Evolutionary conservation across 2,329 filamentous ascomycete genomes (phyloP).

Genomic region (Graphilbum ipis-grandicollis): DNA sequence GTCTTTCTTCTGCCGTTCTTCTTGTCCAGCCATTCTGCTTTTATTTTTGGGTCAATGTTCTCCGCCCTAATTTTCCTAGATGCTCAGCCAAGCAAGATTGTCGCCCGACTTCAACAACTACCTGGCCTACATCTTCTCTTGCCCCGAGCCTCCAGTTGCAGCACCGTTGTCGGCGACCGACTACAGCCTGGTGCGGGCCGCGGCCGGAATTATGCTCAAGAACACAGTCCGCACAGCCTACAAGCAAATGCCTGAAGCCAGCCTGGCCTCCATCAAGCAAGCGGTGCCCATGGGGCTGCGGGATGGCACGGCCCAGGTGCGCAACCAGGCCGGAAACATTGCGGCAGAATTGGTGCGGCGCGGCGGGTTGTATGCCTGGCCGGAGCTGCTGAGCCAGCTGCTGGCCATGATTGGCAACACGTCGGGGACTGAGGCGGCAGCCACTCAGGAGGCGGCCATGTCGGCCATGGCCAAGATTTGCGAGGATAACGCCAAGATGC

Average conservation of each 20-base stretch:
- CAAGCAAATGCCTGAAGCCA: conserved; percentile 56
- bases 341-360: conserved; percentile 80
- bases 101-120: conserved; percentile 97
- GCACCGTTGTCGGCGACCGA: conserved; percentile 41
- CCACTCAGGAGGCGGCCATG: conserved; percentile 86
- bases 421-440: conserved; percentile 45
- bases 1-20: background rate
- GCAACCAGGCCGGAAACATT: conserved; percentile 79
- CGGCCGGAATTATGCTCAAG: conserved; percentile 88
- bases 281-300: conserved; percentile 64
- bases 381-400: conserved; percentile 72
- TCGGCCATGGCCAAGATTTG: conserved; percentile 86
- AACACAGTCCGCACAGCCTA: conserved; percentile 70
- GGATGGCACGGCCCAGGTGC: conserved; percentile 66
- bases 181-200: conserved; percentile 64
- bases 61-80: no score
- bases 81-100: conserved; percentile 76
- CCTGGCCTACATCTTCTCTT: conserved; percentile 77
- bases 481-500: conserved; percentile 77
- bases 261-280: conserved; percentile 61
- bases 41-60: no score
- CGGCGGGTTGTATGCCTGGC: conserved; percentile 79
- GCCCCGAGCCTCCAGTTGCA: conserved; percentile 40
- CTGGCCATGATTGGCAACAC: conserved; percentile 61
- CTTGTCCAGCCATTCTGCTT: no score